These are phyloP conservation scores for Jackrogersella minutella DNA, from an alignment of 495 filamentous ascomycete genomes.

Conservation along the genomic window DNA sequence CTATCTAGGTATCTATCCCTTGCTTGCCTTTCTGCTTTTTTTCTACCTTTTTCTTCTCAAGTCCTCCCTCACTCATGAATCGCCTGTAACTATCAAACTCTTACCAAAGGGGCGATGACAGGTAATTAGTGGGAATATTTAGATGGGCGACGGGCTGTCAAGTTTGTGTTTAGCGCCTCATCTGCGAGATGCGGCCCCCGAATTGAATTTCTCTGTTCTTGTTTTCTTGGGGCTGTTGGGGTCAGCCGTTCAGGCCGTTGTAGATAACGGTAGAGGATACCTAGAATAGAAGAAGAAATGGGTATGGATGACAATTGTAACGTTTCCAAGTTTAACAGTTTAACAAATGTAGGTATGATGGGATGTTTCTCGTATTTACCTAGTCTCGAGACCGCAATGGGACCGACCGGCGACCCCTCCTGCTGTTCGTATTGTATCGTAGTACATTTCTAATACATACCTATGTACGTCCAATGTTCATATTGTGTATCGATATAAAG, in stretches of 20 bases:
- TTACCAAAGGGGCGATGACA: no score
- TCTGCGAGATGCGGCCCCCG: neutral
- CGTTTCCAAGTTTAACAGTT: slow-evolving; percentile 17
- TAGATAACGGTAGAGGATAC: neutral
- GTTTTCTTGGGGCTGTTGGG: no score
- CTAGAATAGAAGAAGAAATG: neutral
- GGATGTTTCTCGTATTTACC: slow-evolving; percentile 19
- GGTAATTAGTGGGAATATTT: neutral
- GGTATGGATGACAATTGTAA: slow-evolving; percentile 4
- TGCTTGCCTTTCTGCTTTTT: no score
- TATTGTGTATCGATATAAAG: no score
- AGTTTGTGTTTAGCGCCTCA: slow-evolving; percentile 10
- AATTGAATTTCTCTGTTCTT: no score
- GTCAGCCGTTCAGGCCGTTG: no score
- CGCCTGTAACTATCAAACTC: no score
- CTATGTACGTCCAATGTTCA: no score
- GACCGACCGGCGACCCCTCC: neutral
- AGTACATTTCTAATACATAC: neutral
- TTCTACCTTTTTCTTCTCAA: no score
- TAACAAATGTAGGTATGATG: no score
- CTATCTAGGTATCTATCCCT: neutral
- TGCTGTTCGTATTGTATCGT: slow-evolving; percentile 6
- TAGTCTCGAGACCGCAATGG: no score
- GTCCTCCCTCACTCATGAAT: no score
- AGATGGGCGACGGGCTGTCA: neutral